Evolutionary conservation across 2,329 filamentous ascomycete species (phyloP).

Genomic region (Gaeumannomyces tritici): DNA sequence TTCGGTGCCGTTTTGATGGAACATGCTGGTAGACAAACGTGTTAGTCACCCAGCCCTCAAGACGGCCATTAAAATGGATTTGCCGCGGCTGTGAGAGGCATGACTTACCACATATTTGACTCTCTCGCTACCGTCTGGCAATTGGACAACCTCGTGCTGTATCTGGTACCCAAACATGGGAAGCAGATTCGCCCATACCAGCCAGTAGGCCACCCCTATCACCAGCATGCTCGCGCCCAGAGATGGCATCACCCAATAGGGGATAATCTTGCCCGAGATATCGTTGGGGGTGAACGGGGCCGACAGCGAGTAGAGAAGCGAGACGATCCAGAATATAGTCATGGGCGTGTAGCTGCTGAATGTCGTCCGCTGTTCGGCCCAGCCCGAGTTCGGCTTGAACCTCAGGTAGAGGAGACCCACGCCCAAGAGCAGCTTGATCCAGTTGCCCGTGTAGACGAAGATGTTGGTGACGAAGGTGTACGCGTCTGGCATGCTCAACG

Average conservation of each 20-base stretch:
- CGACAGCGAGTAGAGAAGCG: slow-evolving; percentile 15
- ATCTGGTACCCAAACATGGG: slow-evolving; percentile 19
- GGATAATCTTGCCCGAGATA: slow-evolving; percentile 9
- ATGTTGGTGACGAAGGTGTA: slow-evolving; percentile 22
- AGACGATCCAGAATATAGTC: slow-evolving; percentile 19
- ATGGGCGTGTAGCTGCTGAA: slow-evolving; percentile 17
- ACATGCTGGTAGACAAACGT: background rate
- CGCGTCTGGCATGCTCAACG: slow-evolving; percentile 15
- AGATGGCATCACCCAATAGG: slow-evolving; percentile 32
- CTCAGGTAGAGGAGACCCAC: slow-evolving; percentile 19
- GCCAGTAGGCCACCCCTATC: slow-evolving; percentile 24
- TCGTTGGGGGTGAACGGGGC: slow-evolving; percentile 17
- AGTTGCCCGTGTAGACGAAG: slow-evolving; percentile 22
- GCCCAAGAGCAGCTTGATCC: slow-evolving; percentile 20
- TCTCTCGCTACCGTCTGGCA: slow-evolving; percentile 20
- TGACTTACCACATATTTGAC: slow-evolving; percentile 19
- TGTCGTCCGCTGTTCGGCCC: slow-evolving; percentile 18
- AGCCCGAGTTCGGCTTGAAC: slow-evolving; percentile 15
- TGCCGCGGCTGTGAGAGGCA: too few species aligned
- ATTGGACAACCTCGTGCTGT: slow-evolving; percentile 19
- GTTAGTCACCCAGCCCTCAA: background rate
- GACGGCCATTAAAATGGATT: too few species aligned
- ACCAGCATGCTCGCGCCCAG: slow-evolving; percentile 28
- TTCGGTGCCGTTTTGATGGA: background rate
- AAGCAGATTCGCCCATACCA: slow-evolving; percentile 14